These are phyloP conservation scores for Fusarium longipes DNA, from an alignment of 2,329 filamentous ascomycete species.

Conservation along the genomic window DNA sequence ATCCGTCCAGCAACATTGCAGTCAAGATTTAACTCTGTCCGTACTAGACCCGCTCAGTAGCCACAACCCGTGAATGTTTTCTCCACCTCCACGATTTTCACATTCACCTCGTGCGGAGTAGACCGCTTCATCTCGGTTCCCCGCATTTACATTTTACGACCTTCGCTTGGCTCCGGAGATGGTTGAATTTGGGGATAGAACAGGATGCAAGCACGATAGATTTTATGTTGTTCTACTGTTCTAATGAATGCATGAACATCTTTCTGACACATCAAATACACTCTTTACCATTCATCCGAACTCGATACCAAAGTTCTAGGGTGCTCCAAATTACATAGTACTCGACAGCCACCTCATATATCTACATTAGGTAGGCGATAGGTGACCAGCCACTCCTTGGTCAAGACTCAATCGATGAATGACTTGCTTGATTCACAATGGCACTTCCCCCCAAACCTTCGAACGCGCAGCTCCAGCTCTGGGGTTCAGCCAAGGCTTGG, in stretches of 20 bases:
- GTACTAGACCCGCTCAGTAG: conserved; percentile 26
- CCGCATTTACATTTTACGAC: conserved; percentile 23
- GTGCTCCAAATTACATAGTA: conserved; percentile 13
- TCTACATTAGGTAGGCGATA: no score
- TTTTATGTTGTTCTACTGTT: not conserved
- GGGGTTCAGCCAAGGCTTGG: conserved; percentile 6
- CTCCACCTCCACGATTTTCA: conserved; percentile 32
- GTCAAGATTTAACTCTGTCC: conserved; percentile 11
- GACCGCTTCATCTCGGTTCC: conserved; percentile 30
- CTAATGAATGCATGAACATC: not conserved
- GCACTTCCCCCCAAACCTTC: conserved; percentile 1
- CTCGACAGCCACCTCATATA: not conserved
- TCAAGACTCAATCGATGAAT: not conserved
- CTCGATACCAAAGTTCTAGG: not conserved
- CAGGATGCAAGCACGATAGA: conserved; percentile 9
- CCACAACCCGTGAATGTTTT: not conserved
- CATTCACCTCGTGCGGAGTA: conserved; percentile 37
- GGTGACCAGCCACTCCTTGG: not conserved
- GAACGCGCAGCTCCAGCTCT: not conserved
- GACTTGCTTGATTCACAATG: not conserved
- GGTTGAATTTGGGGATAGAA: conserved; percentile 16
- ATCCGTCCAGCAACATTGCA: conserved; percentile 15
- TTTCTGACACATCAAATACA: no score
- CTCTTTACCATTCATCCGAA: not conserved
- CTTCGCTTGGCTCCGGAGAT: conserved; percentile 17